Conservation (phyloP, 106 monocot genomes). For the Gastrodia elata region DNA sequence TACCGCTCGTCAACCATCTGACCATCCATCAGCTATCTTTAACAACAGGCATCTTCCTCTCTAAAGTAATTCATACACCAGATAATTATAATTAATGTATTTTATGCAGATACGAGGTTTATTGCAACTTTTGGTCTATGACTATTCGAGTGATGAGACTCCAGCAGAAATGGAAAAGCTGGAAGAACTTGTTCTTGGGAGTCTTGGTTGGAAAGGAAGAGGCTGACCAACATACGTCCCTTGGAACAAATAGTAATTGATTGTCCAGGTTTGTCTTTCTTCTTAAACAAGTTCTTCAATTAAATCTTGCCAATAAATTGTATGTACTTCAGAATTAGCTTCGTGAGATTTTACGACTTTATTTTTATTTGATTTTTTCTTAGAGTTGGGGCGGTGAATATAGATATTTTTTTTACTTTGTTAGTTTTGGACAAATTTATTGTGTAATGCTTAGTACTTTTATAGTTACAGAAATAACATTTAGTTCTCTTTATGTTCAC, state of each 20-base stretch:
- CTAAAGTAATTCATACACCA: no score
- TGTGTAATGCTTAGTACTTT: no score
- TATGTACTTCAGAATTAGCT: background rate
- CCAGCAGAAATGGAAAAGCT: constrained; percentile 81
- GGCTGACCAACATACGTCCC: constrained; percentile 41
- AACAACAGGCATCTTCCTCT: no score
- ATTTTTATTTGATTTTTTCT: background rate
- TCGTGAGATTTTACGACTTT: constrained; percentile 21
- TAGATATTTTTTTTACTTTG: no score
- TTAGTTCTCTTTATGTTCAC: constrained; percentile 32
- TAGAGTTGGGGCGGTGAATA: no score
- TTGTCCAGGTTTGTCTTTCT: constrained; percentile 28
- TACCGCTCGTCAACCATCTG: no score
- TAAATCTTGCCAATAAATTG: background rate
- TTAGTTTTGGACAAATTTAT: no score
- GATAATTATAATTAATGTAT: constrained; percentile 1
- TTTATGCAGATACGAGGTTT: constrained; percentile 71
- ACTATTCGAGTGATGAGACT: constrained; percentile 67
- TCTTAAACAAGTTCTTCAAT: background rate
- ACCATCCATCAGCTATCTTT: no score
- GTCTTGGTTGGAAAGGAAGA: constrained; percentile 90
- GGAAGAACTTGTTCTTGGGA: constrained; percentile 68
- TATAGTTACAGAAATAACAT: constrained; percentile 1
- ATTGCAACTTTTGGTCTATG: constrained; percentile 88
- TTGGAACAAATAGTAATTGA: constrained; percentile 27